Conservation (phyloP, 805 yeast species). For the Yarrowia sp. region DNA sequence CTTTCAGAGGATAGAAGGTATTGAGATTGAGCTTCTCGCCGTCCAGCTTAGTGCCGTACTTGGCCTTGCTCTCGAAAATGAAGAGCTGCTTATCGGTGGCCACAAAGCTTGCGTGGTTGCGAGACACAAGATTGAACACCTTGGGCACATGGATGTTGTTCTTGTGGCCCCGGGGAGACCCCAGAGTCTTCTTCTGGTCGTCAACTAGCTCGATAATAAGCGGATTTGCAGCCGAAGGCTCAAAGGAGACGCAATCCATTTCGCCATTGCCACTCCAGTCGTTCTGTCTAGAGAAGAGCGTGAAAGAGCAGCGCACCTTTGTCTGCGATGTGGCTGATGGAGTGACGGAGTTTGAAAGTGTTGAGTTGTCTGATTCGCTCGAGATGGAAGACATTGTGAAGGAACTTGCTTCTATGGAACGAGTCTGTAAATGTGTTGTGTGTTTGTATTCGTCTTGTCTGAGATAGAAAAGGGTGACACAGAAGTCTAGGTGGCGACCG, state of each 20-base stretch:
- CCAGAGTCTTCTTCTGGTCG: not conserved
- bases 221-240: not conserved
- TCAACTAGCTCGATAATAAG: not conserved
- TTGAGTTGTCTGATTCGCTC: not conserved
- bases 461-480: not conserved
- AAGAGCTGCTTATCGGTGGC: not conserved
- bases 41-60: slow-evolving; percentile 3
- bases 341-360: not conserved
- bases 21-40: not conserved
- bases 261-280: not conserved
- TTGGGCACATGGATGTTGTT: not conserved
- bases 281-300: not conserved
- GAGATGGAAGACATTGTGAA: not conserved
- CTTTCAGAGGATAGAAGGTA: not conserved
- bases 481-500: not conserved
- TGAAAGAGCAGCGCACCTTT: not conserved
- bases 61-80: not conserved
- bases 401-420: not conserved
- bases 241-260: not conserved
- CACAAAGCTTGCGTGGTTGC: not conserved
- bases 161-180: not conserved
- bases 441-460: not conserved
- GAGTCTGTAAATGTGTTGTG: not conserved
- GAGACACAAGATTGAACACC: not conserved
- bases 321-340: not conserved